These are phyloP conservation scores for Apostasia ramifera DNA, from an alignment of 106 monocot species.

Conservation along the genomic window DNA sequence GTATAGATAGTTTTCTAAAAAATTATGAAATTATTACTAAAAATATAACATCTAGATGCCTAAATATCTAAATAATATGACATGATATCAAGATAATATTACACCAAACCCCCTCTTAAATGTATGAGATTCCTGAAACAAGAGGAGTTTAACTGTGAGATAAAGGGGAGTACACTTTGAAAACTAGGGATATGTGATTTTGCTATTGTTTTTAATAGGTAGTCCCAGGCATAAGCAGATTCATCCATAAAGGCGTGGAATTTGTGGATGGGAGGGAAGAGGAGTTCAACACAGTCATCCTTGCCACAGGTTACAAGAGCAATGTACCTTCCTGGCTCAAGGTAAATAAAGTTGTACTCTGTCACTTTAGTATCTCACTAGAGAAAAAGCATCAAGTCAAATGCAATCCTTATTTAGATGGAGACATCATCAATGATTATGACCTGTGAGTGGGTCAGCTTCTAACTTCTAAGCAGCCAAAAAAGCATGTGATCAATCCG, in stretches of 20 bases:
- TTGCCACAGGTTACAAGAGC: slow-evolving; percentile 83
- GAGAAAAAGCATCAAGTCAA: neutral
- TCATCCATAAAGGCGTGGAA: slow-evolving; percentile 49
- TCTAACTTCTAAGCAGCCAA: neutral
- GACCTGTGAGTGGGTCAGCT: neutral
- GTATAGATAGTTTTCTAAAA: no score
- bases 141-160: no score
- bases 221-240: slow-evolving; percentile 40
- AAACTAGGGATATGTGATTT: neutral
- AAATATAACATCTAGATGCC: no score
- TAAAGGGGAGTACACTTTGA: neutral
- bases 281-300: slow-evolving; percentile 58
- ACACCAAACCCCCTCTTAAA: no score
- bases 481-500: neutral
- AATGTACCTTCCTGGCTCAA: slow-evolving; percentile 86
- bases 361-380: neutral
- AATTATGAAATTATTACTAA: no score
- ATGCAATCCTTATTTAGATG: neutral
- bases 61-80: no score
- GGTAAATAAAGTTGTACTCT: slow-evolving; percentile 24
- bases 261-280: slow-evolving; percentile 49
- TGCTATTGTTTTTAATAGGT: slow-evolving; percentile 36
- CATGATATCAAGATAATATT: no score
- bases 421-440: neutral
- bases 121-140: no score